Evolutionary conservation across 768 basidiomycete genomes (phyloP).

Genomic region (Asterophora parasitica): DNA sequence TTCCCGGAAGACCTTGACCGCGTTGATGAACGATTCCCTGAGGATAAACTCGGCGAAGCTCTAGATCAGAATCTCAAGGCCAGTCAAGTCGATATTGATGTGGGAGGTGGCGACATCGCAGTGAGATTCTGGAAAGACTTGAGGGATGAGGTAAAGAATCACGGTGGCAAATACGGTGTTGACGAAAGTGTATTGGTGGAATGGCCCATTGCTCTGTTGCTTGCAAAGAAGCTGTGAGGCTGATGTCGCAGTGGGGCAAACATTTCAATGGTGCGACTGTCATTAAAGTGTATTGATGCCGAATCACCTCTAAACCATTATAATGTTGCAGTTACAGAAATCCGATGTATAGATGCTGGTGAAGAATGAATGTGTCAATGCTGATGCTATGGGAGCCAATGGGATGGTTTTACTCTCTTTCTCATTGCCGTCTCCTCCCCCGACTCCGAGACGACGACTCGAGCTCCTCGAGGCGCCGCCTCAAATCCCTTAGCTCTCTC

Average conservation of each 20-base stretch:
- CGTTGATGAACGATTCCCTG: conserved; percentile 32
- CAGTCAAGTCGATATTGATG: conserved; percentile 15
- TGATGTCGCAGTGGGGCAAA: no score
- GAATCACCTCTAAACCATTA: neutral
- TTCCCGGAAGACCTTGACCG: conserved; percentile 51
- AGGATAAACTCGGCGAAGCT: conserved; percentile 18
- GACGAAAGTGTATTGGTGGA: conserved; percentile 40
- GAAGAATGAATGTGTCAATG: conserved; percentile 1
- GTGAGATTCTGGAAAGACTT: conserved; percentile 58
- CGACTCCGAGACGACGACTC: conserved; percentile 4
- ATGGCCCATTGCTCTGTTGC: conserved; percentile 46
- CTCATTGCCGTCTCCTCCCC: neutral
- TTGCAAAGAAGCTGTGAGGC: conserved; percentile 23
- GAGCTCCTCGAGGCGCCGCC: conserved; percentile 10
- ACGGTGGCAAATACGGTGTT: conserved; percentile 27
- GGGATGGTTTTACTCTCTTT: neutral
- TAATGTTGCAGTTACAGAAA: neutral
- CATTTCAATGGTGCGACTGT: neutral
- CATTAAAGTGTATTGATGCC: neutral
- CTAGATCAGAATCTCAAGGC: neutral
- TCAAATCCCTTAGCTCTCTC: conserved; percentile 11
- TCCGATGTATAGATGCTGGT: conserved; percentile 1
- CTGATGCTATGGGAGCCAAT: neutral
- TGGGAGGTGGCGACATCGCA: conserved; percentile 57
- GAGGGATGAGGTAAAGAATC: conserved; percentile 32